Evolutionary conservation across 179 eudicot genomes (phyloP).

Genomic region (Carnegiea gigantea): DNA sequence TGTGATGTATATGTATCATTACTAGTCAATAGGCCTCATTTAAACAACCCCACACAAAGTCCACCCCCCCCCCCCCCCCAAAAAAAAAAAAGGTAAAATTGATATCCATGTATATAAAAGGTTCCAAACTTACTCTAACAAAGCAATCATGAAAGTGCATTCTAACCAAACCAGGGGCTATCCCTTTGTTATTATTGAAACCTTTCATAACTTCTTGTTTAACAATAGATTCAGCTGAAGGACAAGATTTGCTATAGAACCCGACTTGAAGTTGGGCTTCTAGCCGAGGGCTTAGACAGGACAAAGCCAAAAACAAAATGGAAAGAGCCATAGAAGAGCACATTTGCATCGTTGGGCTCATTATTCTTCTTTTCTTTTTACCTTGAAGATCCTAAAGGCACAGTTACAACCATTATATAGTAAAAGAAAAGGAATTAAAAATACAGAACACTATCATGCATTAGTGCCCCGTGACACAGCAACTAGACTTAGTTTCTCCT

Average conservation of each 20-base stretch:
- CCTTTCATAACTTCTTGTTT: constrained; percentile 46
- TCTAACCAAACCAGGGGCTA: constrained; percentile 73
- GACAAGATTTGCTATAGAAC: constrained; percentile 47
- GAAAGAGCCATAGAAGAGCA: constrained; percentile 19
- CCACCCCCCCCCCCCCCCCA: too few relatives aligned
- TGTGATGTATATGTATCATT: too few relatives aligned
- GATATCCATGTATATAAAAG: not conserved
- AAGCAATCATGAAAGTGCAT: constrained; percentile 93
- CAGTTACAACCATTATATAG: constrained; percentile 26
- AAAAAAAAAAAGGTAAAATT: not conserved
- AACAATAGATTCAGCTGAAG: constrained; percentile 48
- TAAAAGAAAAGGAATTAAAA: not conserved
- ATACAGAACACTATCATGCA: not conserved
- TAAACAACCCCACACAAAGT: not conserved
- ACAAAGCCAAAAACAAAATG: constrained; percentile 24
- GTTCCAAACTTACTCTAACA: constrained; percentile 56
- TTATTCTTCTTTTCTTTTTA: not conserved
- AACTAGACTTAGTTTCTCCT: not conserved
- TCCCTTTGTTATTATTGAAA: constrained; percentile 42
- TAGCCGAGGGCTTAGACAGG: constrained; percentile 23
- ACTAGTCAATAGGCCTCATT: not conserved
- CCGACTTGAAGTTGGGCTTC: constrained; percentile 61
- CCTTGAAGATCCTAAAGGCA: constrained; percentile 3
- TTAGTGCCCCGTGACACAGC: constrained; percentile 13
- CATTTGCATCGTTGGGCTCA: constrained; percentile 19